Percentiles rank a stretch among this genome's conserved stretches.
phyloP scores from a whole-genome alignment of 129 eudicot genomes.

The Oenanthe sinensis region DNA sequence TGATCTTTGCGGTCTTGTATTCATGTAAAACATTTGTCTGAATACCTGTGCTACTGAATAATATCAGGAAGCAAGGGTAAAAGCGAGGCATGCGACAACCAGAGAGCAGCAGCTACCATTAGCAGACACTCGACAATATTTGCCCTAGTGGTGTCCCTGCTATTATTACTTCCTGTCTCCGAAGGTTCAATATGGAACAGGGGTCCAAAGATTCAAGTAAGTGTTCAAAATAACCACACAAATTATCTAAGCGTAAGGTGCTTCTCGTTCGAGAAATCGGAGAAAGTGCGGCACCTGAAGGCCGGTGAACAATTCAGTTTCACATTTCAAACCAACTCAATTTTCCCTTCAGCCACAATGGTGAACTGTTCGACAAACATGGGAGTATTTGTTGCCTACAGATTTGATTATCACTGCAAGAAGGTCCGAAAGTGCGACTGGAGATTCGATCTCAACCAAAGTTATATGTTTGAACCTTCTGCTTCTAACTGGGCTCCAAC shows the following conservation, averaged over 20 bases:
- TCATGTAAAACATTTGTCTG: neutral
- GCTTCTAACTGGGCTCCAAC: neutral
- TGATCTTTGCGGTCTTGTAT: neutral
- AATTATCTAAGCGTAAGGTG: conserved; percentile 13
- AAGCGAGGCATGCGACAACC: neutral
- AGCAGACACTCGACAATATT: neutral
- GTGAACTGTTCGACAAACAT: conserved; percentile 16
- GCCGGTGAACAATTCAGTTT: neutral
- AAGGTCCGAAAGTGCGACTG: neutral
- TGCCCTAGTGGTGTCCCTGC: neutral
- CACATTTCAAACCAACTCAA: neutral
- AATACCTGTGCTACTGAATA: neutral
- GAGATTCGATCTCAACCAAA: conserved; percentile 6
- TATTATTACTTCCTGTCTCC: conserved; percentile 1
- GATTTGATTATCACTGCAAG: conserved; percentile 5
- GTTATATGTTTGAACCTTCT: neutral
- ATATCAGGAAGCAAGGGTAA: conserved; percentile 8
- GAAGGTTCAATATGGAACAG: conserved; percentile 2
- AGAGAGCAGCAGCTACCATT: neutral
- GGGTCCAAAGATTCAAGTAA: neutral
- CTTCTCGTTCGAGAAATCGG: neutral
- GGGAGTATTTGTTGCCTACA: conserved; percentile 16
- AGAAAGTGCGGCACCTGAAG: neutral
- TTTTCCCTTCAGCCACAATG: conserved; percentile 14
- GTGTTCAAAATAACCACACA: conserved; percentile 8